Conservation (phyloP, 228 moss, liverwort and hornwort genomes). For the Sphagnum magellanicum region DNA sequence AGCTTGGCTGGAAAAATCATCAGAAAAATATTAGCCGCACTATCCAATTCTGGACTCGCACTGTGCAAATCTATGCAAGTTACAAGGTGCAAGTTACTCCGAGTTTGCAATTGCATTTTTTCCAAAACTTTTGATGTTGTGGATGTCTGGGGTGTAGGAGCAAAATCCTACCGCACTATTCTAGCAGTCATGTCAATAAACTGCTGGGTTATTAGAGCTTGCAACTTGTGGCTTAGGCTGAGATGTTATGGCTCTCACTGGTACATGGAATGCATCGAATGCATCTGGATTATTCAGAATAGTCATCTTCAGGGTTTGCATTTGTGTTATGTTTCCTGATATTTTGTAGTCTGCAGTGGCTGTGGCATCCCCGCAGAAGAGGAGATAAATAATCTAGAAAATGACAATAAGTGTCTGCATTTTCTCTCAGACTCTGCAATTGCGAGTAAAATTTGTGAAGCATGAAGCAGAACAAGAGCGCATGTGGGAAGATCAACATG, state of each 20-base stretch:
- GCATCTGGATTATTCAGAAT: neutral
- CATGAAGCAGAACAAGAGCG: slow-evolving; percentile 71
- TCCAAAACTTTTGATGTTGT: neutral
- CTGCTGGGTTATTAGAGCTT: neutral
- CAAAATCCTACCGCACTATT: neutral
- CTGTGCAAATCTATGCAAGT: slow-evolving; percentile 63
- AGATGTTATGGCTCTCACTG: neutral
- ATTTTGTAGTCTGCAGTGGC: too few relatives aligned
- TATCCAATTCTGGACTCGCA: slow-evolving; percentile 71
- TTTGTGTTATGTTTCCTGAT: too few relatives aligned
- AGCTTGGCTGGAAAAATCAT: neutral
- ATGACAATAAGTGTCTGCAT: neutral
- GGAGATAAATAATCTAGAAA: neutral
- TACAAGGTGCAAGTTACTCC: slow-evolving; percentile 48
- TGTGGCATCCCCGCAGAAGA: neutral
- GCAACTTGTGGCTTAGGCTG: neutral
- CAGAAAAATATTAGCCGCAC: slow-evolving; percentile 55
- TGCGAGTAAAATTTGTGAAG: slow-evolving; percentile 74
- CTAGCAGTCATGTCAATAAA: neutral
- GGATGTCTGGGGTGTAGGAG: neutral
- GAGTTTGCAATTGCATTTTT: neutral
- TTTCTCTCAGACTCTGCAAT: slow-evolving; percentile 54
- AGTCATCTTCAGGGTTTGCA: too few relatives aligned
- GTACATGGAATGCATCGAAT: neutral
- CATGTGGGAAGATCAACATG: slow-evolving; percentile 88